Base-by-base conservation (phyloP, 345 rosid species). In the Rhodamnia rubescens region DNA sequence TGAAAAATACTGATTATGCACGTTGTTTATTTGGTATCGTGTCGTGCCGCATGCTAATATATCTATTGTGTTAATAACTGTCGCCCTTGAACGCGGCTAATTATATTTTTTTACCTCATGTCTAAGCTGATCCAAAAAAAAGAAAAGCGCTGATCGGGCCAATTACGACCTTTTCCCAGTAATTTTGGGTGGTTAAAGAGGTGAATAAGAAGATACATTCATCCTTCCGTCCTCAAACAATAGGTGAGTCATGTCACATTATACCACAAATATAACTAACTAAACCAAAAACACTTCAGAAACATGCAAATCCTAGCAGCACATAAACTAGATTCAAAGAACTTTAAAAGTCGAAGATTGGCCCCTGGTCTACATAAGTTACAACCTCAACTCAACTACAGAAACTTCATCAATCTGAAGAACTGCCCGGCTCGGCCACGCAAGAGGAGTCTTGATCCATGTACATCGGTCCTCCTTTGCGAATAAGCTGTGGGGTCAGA, bases 31-130 rank as follows among this genome's bases (percentile, higher is more conserved):
- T 61, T 0, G 42, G 0, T 15, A 15, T 29, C 0, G 3, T 7
- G 5, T 0, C 12, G 2, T 6, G 1, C 11, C 15, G 4, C 0
- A 16, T 5, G 7, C 0, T n/a, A 6, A n/a, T 2, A 1, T 5
- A 58, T 58, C 6, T n/a, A 6, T 5, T 1, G 1, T 5, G 21
- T 61, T 2, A 8, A 27, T 6, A 27, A 27, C 15, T 14, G 0
- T 29, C 36, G 0, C 18, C 18, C 0, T 15, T 20, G 0, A 15
- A 14, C 15, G 74, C 16, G 4, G 40, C 9, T 27, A 59, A 14
- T 0, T 13, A 59, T 27, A 1, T 27, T 11, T 26, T 58, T 29
- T 26, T 10, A 11, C 16, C 32, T 58, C 8, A 7, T 11, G 64
- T 58, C 40, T 27, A 27, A 27, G 21, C 2, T 52, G 51, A 11